Base-by-base conservation (phyloP, 768 basidiomycete genomes). In the Mycena sanguinolenta region DNA sequence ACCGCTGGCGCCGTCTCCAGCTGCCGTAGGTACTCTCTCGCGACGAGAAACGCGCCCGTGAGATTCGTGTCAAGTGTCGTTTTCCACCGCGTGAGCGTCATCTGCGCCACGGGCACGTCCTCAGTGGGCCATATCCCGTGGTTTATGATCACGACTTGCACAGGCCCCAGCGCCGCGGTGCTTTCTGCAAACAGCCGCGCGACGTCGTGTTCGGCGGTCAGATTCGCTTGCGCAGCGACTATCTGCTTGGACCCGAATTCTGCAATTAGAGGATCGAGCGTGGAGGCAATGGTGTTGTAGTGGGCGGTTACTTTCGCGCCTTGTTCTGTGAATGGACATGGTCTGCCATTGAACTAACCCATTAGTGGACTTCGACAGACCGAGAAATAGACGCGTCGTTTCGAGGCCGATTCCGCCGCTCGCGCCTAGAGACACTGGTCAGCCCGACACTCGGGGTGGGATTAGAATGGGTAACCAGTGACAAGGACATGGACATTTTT, bases 351-450 rank as follows among this genome's bases (percentile, higher is more conserved):
- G n/a, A 6, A 14, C 8, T 58, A 38, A 8, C 3, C 13, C n/a
- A 58, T 17, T 25, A 25, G 36, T 38, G 21, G 23, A 12, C 12
- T 12, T 34, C 19, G 28, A 58, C 83, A 76, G 67, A 89, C 91
- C 83, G 36, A 90, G 83, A 75, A 89, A 94, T 0, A 87, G 75
- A 16, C 82, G 82, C 19, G 84, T 83, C 4, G 89, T 91, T 73
- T 87, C 89, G 0, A 92, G 82, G 12, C 93, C 93, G 39, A 95
- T 94, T 0, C 91, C 92, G 4, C 92, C 92, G 73, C 89, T 92
- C 2, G 92, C 92, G 58, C 93, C 93, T 90, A 76, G 10, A 59
- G 30, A 16, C n/a, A 46, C n/a, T 27, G n/a, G n/a, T 60, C 6
- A 42, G 57, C 19, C 13, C 19, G 19, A 23, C 23, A 12, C 23